A percentile compares a stretch with the other conserved stretches of the same genome.
phyloP scores from a whole-genome alignment of 2,329 filamentous ascomycete species.

The Lachnellula occidentalis region DNA sequence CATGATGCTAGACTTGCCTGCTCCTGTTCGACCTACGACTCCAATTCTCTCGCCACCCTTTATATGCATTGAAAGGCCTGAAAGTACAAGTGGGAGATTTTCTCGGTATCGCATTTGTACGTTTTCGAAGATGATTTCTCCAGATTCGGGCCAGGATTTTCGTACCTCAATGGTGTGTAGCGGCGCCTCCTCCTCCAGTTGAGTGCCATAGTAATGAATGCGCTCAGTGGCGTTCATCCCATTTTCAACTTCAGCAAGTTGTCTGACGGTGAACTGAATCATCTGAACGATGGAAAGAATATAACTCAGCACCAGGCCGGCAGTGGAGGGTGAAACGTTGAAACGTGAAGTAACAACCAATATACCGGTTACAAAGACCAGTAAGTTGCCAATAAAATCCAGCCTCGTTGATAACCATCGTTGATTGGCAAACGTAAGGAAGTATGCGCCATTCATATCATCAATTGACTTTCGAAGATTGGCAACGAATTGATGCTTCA shows the following conservation, averaged over 20 bases:
- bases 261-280: conserved; percentile 91
- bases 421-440: conserved; percentile 91
- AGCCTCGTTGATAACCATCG: conserved; percentile 84
- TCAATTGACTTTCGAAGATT: conserved; percentile 72
- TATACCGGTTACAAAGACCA: conserved; percentile 85
- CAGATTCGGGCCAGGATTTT: conserved; percentile 76
- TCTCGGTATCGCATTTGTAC: conserved; percentile 75
- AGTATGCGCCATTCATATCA: conserved; percentile 91
- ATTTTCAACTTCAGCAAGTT: conserved; percentile 93
- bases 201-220: conserved; percentile 79
- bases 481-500: conserved; percentile 67
- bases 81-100: conserved; percentile 67
- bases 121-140: conserved; percentile 70
- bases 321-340: conserved; percentile 75
- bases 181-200: conserved; percentile 85
- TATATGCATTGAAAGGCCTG: conserved; percentile 66
- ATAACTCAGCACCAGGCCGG: conserved; percentile 84
- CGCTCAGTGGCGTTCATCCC: conserved; percentile 97
- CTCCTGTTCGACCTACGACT: conserved; percentile 75
- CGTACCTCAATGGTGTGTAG: conserved; percentile 70
- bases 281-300: conserved; percentile 91
- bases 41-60: conserved; percentile 72
- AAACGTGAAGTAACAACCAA: conserved; percentile 90
- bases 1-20: conserved; percentile 82
- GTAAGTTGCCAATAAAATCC: conserved; percentile 73